These are phyloP conservation scores for Closterium sp. DNA, from an alignment of 139 green algal genomes.

Conservation along the genomic window DNA sequence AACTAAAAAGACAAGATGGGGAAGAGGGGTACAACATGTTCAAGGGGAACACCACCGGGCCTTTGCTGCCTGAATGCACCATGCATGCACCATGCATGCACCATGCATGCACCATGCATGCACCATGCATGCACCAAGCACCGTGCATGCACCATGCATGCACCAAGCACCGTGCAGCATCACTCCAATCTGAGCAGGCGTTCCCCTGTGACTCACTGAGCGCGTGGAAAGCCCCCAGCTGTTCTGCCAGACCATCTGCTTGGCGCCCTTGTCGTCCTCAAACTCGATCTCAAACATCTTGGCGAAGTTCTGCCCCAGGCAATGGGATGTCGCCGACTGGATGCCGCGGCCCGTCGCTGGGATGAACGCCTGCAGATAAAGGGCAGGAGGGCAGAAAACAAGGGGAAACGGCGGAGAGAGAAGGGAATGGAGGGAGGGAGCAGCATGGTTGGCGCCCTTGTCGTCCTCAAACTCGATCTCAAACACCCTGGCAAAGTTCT, in stretches of 20 bases:
- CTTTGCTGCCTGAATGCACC: too few species aligned
- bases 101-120: neutral
- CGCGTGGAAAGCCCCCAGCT: constrained; percentile 94
- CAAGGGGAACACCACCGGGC: too few species aligned
- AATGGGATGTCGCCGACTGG: constrained; percentile 94
- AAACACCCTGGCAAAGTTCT: too few species aligned
- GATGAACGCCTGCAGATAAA: constrained; percentile 81
- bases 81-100: too few species aligned
- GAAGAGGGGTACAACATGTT: too few species aligned
- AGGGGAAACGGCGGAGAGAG: too few species aligned
- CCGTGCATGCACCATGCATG: neutral
- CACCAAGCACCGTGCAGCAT: neutral
- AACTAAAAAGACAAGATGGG: too few species aligned
- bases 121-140: neutral
- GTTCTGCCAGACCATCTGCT: constrained; percentile 91
- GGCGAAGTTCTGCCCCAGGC: constrained; percentile 98
- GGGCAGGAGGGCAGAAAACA: too few species aligned
- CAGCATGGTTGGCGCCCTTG: too few species aligned
- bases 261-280: constrained; percentile 75
- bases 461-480: too few species aligned
- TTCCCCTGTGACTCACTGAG: constrained; percentile 43
- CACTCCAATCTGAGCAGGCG: neutral
- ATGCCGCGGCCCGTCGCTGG: constrained; percentile 88
- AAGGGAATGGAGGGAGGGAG: too few species aligned
- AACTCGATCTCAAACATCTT: constrained; percentile 82